These are phyloP conservation scores for Pyrus bretschneideri DNA, from an alignment of 306 rosid species.

Conservation along the genomic window DNA sequence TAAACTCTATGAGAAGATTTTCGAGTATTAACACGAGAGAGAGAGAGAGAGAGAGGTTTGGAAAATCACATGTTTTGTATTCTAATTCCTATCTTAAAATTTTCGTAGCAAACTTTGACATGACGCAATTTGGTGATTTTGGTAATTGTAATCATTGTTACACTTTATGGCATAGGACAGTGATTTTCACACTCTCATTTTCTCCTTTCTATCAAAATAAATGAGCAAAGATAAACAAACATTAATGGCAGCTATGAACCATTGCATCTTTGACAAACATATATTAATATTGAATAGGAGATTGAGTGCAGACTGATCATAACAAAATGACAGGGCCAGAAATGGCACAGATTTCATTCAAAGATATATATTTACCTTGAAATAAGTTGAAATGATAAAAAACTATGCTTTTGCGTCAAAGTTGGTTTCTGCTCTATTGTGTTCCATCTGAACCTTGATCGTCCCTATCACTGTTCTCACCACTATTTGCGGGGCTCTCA, in stretches of 20 bases:
- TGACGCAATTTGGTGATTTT: not conserved
- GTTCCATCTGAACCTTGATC: conserved; percentile 52
- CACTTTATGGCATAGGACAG: not conserved
- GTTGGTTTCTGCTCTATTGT: conserved; percentile 18
- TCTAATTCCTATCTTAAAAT: not conserved
- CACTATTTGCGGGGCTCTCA: conserved; percentile 30
- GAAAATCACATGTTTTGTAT: not conserved
- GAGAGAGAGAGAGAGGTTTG: not conserved
- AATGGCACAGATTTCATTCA: not conserved
- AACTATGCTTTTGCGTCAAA: conserved; percentile 20
- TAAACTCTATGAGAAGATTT: not conserved
- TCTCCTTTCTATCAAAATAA: no score
- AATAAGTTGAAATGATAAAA: not conserved
- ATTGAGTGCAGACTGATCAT: not conserved
- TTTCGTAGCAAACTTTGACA: not conserved
- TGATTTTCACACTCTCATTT: not conserved
- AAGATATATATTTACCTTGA: not conserved
- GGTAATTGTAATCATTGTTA: not conserved
- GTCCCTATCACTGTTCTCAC: conserved; percentile 34
- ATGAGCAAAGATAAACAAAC: not conserved
- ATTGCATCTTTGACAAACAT: conserved; percentile 2
- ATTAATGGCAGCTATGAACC: not conserved
- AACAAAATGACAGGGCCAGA: not conserved
- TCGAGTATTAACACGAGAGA: not conserved
- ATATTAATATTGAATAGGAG: not conserved